Conservation (phyloP, 306 rosid genomes). For the Betula pendula region DNA sequence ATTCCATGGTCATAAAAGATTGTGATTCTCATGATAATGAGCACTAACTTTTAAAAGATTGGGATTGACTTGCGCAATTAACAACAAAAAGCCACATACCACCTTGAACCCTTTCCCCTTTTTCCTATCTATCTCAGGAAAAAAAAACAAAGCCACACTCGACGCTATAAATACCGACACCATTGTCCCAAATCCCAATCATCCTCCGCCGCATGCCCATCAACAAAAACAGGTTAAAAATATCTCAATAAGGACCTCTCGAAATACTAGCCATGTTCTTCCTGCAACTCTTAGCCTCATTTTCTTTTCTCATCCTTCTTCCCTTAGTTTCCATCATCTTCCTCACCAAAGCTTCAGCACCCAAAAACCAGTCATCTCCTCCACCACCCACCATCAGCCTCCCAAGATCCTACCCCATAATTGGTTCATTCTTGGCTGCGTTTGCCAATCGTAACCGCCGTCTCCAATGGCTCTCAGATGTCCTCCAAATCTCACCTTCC, state of each 20-base stretch:
- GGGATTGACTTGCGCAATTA: no score
- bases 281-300: neutral
- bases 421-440: conserved; percentile 48
- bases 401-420: conserved; percentile 60
- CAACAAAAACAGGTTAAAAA: neutral
- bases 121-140: no score
- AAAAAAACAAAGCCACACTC: no score
- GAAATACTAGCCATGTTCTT: neutral
- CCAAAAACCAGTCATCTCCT: neutral
- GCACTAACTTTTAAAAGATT: no score
- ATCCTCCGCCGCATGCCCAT: no score
- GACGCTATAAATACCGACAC: no score
- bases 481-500: conserved; percentile 46
- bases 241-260: no score
- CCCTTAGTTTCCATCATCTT: conserved; percentile 24
- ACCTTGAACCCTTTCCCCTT: no score
- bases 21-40: no score
- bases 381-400: conserved; percentile 9
- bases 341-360: conserved; percentile 14
- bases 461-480: conserved; percentile 55
- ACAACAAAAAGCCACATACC: no score
- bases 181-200: no score
- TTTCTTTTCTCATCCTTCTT: neutral
- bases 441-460: conserved; percentile 41
- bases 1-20: no score